phyloP scores from a whole-genome alignment of 192 early-diverging fungal genomes.

The Umbelopsis sp. region DNA sequence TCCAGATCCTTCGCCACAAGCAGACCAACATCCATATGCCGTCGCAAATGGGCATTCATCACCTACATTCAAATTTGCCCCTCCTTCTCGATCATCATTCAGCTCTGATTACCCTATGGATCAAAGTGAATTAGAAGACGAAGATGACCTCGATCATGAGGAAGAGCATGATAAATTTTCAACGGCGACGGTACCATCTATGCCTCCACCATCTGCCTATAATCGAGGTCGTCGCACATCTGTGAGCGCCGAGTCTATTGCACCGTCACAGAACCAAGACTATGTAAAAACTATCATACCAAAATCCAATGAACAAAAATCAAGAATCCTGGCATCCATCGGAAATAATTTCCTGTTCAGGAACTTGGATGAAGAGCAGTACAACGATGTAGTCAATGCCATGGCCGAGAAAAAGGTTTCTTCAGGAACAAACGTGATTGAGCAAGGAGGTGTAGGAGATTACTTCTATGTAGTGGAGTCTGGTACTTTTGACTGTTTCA shows the following conservation, averaged over 20 bases:
- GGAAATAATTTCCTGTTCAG: slow-evolving; percentile 93
- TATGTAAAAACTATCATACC: slow-evolving; percentile 87
- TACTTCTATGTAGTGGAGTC: slow-evolving; percentile 98
- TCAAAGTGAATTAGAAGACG: slow-evolving; percentile 39
- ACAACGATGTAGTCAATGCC: slow-evolving; percentile 91
- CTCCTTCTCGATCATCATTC: slow-evolving; percentile 16
- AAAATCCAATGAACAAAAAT: slow-evolving; percentile 84
- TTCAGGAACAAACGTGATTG: slow-evolving; percentile 77
- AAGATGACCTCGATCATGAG: slow-evolving; percentile 56
- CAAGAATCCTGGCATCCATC: slow-evolving; percentile 81
- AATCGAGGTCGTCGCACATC: slow-evolving; percentile 92
- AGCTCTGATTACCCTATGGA: slow-evolving; percentile 13
- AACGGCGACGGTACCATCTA: slow-evolving; percentile 33
- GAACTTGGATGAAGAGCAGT: slow-evolving; percentile 93
- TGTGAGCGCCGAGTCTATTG: slow-evolving; percentile 96
- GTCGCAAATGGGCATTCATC: slow-evolving; percentile 37
- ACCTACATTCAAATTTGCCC: neutral
- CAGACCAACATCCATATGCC: slow-evolving; percentile 27
- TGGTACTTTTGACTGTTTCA: slow-evolving; percentile 91
- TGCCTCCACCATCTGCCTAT: slow-evolving; percentile 64
- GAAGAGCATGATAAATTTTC: slow-evolving; percentile 68
- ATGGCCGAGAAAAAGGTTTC: slow-evolving; percentile 89
- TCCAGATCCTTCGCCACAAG: neutral
- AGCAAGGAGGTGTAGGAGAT: slow-evolving; percentile 95
- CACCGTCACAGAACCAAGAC: slow-evolving; percentile 78